Evolutionary conservation across 768 basidiomycete genomes (phyloP).

Genomic region (Hydnomerulius pinastri): DNA sequence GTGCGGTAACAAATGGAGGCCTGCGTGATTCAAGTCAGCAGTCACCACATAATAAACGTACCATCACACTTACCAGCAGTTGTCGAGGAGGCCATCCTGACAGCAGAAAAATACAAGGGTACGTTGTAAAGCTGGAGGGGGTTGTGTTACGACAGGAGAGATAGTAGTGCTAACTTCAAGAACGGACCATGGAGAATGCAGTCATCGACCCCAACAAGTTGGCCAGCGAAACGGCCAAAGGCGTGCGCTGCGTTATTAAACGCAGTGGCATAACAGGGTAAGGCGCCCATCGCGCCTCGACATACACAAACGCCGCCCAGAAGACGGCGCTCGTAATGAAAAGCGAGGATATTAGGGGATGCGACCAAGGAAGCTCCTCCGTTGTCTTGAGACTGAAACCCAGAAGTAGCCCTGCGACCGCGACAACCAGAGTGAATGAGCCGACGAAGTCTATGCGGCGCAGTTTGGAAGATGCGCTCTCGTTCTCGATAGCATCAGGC

Average conservation of each 20-base stretch:
- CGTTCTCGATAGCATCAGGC: constrained; percentile 64
- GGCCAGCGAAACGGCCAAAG: constrained; percentile 75
- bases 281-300: constrained; percentile 75
- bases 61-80: constrained; percentile 59
- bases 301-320: constrained; percentile 63
- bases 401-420: constrained; percentile 70
- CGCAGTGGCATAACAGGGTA: constrained; percentile 92
- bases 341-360: constrained; percentile 71
- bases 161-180: neutral
- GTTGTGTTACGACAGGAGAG: constrained; percentile 4
- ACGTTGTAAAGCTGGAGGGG: constrained; percentile 73
- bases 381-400: constrained; percentile 78
- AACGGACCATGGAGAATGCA: constrained; percentile 74
- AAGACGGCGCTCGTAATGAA: constrained; percentile 58
- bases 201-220: constrained; percentile 79
- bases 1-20: constrained; percentile 87
- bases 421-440: constrained; percentile 73
- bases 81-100: constrained; percentile 66
- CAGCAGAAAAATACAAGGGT: constrained; percentile 88
- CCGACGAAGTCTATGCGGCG: constrained; percentile 85
- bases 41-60: neutral
- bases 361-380: constrained; percentile 75
- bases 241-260: constrained; percentile 75
- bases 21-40: constrained; percentile 38
- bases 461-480: constrained; percentile 61